These are phyloP conservation scores for Agrocybe pediades DNA, from an alignment of 768 basidiomycete genomes.

Conservation along the genomic window DNA sequence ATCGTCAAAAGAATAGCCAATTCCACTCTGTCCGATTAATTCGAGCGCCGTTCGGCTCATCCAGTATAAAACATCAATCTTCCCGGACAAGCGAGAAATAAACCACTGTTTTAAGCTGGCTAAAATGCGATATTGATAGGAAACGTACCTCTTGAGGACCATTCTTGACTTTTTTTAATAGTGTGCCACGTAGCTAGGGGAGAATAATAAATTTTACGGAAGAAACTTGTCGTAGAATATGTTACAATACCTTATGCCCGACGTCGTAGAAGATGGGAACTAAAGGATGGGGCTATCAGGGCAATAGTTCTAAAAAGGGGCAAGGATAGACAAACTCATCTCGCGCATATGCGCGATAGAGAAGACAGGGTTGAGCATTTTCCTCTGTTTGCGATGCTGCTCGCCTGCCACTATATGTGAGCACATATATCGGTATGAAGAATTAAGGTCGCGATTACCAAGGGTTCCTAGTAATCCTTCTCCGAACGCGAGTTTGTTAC, in stretches of 20 bases:
- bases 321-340: conserved; percentile 26
- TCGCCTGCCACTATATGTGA: conserved; percentile 29
- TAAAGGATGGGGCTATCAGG: conserved; percentile 4
- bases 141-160: conserved; percentile 32
- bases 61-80: conserved; percentile 38
- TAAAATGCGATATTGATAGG: not conserved
- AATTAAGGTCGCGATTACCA: conserved; percentile 14
- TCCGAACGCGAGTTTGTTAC: conserved; percentile 24
- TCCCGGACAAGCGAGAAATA: conserved; percentile 5
- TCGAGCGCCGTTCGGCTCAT: conserved; percentile 46
- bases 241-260: conserved; percentile 23
- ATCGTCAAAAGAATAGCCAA: conserved; percentile 43
- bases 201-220: not conserved
- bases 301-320: not conserved
- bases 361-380: conserved; percentile 47
- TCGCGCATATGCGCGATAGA: conserved; percentile 41
- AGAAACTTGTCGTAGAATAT: not conserved
- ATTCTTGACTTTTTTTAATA: conserved; percentile 22
- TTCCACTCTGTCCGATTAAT: conserved; percentile 48
- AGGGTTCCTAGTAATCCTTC: conserved; percentile 26
- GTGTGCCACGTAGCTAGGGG: conserved; percentile 26
- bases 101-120: conserved; percentile 8
- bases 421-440: not conserved
- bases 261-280: conserved; percentile 36
- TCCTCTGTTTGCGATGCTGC: conserved; percentile 42